A percentile compares a stretch with the other conserved stretches of the same genome.
phyloP scores from a whole-genome alignment of 495 filamentous ascomycete genomes.

The Aspergillus nidulans region DNA sequence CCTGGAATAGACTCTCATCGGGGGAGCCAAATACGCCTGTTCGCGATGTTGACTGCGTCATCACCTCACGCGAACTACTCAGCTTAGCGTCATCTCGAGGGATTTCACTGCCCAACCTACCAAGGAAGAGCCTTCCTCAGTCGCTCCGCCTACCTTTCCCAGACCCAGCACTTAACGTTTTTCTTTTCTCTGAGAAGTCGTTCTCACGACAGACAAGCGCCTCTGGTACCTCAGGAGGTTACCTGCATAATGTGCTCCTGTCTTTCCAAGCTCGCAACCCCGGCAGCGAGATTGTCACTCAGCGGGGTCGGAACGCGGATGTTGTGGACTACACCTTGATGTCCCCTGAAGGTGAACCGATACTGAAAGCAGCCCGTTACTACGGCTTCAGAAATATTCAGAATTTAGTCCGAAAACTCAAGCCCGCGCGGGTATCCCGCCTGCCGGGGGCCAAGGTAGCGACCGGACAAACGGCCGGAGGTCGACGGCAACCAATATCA shows the following conservation, averaged over 20 bases:
- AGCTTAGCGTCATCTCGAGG: slow-evolving; percentile 76
- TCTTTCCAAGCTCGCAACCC: slow-evolving; percentile 65
- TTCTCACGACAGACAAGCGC: slow-evolving; percentile 27
- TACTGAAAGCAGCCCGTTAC: slow-evolving; percentile 82
- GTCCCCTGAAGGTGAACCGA: slow-evolving; percentile 43
- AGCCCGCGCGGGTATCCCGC: slow-evolving; percentile 67
- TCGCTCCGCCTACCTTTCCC: slow-evolving; percentile 53
- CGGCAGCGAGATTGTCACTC: slow-evolving; percentile 60
- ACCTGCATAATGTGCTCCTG: slow-evolving; percentile 73
- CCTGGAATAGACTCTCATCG: slow-evolving; percentile 51
- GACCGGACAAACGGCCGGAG: slow-evolving; percentile 27
- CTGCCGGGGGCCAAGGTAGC: slow-evolving; percentile 67
- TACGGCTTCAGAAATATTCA: slow-evolving; percentile 98
- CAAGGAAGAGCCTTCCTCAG: slow-evolving; percentile 47
- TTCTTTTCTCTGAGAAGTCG: slow-evolving; percentile 53
- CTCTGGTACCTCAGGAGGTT: slow-evolving; percentile 82
- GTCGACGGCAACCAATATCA: slow-evolving; percentile 34
- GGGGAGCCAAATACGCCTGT: slow-evolving; percentile 48
- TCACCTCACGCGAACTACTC: slow-evolving; percentile 88
- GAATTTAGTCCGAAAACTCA: slow-evolving; percentile 85
- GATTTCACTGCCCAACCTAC: slow-evolving; percentile 65
- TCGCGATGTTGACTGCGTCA: slow-evolving; percentile 94
- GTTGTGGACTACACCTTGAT: slow-evolving; percentile 76
- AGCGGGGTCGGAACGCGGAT: slow-evolving; percentile 81
- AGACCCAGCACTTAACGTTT: slow-evolving; percentile 60